Evolutionary conservation across 2,329 filamentous ascomycete genomes (phyloP).

Genomic region (Lachnellula hyalina): DNA sequence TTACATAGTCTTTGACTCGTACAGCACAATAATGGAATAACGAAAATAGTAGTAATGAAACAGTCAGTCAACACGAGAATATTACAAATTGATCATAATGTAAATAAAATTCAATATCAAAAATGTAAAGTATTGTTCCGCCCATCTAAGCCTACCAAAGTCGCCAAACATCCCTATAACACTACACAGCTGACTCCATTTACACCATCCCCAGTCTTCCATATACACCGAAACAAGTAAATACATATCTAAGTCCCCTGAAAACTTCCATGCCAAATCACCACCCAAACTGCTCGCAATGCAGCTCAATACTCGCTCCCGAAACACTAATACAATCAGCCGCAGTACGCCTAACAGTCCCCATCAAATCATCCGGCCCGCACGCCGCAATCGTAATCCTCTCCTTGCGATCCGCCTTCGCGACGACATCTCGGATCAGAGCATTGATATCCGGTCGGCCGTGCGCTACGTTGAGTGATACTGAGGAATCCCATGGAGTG

Average conservation of each 20-base stretch:
- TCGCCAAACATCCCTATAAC: neutral
- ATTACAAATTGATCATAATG: no score
- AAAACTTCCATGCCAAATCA: neutral
- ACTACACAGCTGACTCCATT: neutral
- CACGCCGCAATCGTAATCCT: constrained; percentile 44
- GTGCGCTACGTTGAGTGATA: constrained; percentile 12
- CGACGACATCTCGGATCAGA: constrained; percentile 36
- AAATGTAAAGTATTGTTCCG: no score
- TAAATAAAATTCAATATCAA: no score
- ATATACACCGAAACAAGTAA: neutral
- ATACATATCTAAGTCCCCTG: neutral
- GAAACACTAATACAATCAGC: constrained; percentile 39
- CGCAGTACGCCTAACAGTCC: constrained; percentile 39
- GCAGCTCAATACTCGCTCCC: constrained; percentile 46
- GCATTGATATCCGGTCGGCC: constrained; percentile 39
- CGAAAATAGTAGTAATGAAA: no score
- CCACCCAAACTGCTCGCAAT: constrained; percentile 38
- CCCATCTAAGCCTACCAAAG: no score
- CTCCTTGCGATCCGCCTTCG: constrained; percentile 30
- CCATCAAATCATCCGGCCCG: constrained; percentile 42
- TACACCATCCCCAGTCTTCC: neutral
- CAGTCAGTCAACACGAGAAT: no score
- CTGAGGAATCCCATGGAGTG: constrained; percentile 7
- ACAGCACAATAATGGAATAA: no score
- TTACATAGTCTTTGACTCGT: no score